Percentiles rank a stretch among this genome's conserved stretches.
Conservation (phyloP, 108 stramenopile genomes). For the Pseudonitzschia delicatissima region DNA sequence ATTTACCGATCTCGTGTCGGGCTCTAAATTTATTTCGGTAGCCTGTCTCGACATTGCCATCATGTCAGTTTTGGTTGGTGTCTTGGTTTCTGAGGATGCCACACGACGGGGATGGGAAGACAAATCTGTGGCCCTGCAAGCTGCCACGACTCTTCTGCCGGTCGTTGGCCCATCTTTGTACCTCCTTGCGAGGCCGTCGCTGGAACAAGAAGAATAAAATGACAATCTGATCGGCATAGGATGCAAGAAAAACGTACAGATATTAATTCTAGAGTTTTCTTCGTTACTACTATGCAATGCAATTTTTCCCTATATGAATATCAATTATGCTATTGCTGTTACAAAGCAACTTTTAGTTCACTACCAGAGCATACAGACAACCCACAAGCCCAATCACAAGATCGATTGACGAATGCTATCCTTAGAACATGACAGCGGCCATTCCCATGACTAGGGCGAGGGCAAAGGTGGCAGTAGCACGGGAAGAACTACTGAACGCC, state of each 20-base stretch:
- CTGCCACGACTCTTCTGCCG: neutral
- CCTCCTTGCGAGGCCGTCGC: constrained; percentile 1
- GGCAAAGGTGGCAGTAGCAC: too few species aligned
- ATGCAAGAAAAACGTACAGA: neutral
- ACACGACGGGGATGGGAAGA: constrained; percentile 10
- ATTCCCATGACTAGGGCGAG: neutral
- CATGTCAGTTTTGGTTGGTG: neutral
- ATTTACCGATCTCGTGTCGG: neutral
- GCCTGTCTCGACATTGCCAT: neutral
- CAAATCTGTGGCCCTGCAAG: neutral
- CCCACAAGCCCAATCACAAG: too few species aligned
- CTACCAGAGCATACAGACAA: too few species aligned
- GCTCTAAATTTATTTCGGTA: neutral
- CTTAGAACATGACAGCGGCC: neutral
- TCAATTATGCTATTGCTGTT: neutral
- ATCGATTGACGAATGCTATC: too few species aligned
- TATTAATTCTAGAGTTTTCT: neutral
- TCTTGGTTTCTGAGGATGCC: neutral
- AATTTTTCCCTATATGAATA: neutral
- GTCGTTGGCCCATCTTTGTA: neutral
- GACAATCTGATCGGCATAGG: too few species aligned
- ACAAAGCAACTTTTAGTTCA: too few species aligned
- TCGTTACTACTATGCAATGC: neutral
- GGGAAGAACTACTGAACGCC: neutral
- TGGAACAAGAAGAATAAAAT: neutral